Percentiles rank a stretch among this genome's conserved stretches.
phyloP scores from a whole-genome alignment of 1,284 basidiomycete species.

The Vanrija sp. region DNA sequence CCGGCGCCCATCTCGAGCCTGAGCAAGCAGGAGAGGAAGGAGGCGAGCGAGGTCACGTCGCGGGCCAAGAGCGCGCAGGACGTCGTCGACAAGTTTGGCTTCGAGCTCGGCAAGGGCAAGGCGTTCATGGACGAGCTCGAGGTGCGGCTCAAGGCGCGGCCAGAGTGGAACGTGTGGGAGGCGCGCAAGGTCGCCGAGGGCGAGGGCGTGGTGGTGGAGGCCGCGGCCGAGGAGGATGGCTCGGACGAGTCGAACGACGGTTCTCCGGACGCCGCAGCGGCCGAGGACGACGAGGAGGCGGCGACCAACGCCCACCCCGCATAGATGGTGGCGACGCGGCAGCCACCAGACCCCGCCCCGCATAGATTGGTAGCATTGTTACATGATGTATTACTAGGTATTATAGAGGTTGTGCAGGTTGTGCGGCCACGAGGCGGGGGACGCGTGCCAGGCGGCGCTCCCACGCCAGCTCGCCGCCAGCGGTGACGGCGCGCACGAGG shows the following conservation, averaged over 20 bases:
- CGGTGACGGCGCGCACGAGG: too few relatives aligned
- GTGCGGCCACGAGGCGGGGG: too few relatives aligned
- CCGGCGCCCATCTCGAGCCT: conserved; percentile 53
- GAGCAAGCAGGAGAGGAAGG: conserved; percentile 60
- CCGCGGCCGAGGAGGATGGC: background rate
- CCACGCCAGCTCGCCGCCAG: too few relatives aligned
- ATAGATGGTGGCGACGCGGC: too few relatives aligned
- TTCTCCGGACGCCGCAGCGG: too few relatives aligned
- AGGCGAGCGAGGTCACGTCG: conserved; percentile 57
- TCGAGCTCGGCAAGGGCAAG: conserved; percentile 45
- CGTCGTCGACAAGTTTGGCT: conserved; percentile 42
- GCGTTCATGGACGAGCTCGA: conserved; percentile 15
- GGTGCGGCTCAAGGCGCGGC: background rate
- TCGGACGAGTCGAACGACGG: background rate
- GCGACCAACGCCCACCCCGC: too few relatives aligned
- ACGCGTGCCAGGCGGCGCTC: too few relatives aligned
- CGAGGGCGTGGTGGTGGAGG: conserved; percentile 3
- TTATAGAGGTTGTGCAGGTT: too few relatives aligned
- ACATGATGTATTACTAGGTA: too few relatives aligned
- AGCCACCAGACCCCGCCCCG: too few relatives aligned
- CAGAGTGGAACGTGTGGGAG: conserved; percentile 13
- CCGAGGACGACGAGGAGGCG: too few relatives aligned
- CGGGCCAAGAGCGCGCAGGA: conserved; percentile 65
- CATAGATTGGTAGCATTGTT: too few relatives aligned
- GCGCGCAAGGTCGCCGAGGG: conserved; percentile 7